Evolutionary conservation across 2,329 filamentous ascomycete genomes (phyloP).

Genomic region (Paecilomyces formosus): DNA sequence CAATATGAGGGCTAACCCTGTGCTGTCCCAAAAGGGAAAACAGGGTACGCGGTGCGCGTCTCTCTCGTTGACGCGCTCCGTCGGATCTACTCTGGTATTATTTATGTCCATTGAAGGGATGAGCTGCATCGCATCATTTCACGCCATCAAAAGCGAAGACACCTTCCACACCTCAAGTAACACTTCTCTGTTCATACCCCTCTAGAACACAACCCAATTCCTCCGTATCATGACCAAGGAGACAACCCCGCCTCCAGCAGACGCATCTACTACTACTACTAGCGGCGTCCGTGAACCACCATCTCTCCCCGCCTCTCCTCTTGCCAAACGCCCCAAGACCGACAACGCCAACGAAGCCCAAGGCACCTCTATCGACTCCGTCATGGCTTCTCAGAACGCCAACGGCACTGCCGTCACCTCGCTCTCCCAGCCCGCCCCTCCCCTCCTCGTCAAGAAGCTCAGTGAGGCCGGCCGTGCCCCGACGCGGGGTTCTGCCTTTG

Average conservation of each 20-base stretch:
- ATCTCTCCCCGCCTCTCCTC: constrained; percentile 62
- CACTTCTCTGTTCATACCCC: background rate
- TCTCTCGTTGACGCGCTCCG: constrained; percentile 14
- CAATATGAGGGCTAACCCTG: background rate
- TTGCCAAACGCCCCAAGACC: constrained; percentile 73
- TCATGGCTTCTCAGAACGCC: constrained; percentile 23
- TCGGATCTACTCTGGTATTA: background rate
- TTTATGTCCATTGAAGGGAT: background rate
- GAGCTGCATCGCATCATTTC: background rate
- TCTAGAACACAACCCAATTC: background rate
- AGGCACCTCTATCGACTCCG: constrained; percentile 10
- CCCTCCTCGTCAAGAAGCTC: constrained; percentile 82
- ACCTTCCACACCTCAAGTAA: background rate
- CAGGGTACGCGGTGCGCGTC: constrained; percentile 11
- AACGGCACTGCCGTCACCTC: constrained; percentile 25
- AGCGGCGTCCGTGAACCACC: constrained; percentile 39
- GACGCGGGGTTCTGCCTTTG: constrained; percentile 79
- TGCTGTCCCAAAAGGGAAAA: constrained; percentile 8
- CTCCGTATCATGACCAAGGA: constrained; percentile 35
- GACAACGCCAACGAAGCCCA: constrained; percentile 14
- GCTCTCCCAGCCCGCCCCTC: constrained; percentile 42
- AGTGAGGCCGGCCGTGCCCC: constrained; percentile 71
- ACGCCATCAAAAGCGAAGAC: background rate
- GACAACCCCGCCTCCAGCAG: constrained; percentile 29
- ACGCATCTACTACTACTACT: constrained; percentile 15